Base-by-base conservation (phyloP, 2,329 filamentous ascomycete species). In the Fusarium sp. region DNA sequence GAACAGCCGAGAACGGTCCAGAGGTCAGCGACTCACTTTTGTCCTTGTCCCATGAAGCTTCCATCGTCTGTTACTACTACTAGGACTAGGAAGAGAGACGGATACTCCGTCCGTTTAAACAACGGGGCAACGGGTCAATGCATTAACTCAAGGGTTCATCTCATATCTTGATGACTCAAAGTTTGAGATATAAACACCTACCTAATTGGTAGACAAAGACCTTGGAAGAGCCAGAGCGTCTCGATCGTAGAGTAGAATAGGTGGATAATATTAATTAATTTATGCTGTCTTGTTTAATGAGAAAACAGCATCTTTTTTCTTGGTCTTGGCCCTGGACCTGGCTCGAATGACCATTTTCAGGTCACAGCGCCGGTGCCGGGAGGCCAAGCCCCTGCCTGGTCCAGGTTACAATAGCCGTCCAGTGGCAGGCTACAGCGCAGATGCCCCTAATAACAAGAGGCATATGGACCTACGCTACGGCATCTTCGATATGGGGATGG, bases 321-420 rank as follows among this genome's bases (percentile, higher is more conserved):
- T 37, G 50, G 46, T 25, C 16, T 42, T 55, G 42, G 43, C 27
- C 57, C 49, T 43, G 47, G 34, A 37, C 55, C 58, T 70, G 47
- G 69, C 49, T 66, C 59, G 43, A 61, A 62, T 66, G 68, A 32
- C 72, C 59, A 41, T 63, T 65, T 74, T 65, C 66, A 72, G 71
- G 69, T 73, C 69, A 54, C 51, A 61, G 60, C 64, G 68, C 72
- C 64, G 64, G 46, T 47, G 57, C 53, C 55, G 45, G 54, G 55
- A 55, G 14, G 40, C 45, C 45, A 49, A 47, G 34, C 30, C 34
- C 51, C 41, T 40, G 49, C 59, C 56, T 34, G 53, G 27, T 45
- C 49, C 67, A 47, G 32, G 53, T 49, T 49, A 55, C 16, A 21
- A 58, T 61, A 50, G 28, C 25, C n/a, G 40, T 37, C 34, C 34